Evolutionary conservation across 768 basidiomycete genomes (phyloP), one percentile per base, ranked within the genome.

Genomic region (Termitomyces sp.): DNA sequence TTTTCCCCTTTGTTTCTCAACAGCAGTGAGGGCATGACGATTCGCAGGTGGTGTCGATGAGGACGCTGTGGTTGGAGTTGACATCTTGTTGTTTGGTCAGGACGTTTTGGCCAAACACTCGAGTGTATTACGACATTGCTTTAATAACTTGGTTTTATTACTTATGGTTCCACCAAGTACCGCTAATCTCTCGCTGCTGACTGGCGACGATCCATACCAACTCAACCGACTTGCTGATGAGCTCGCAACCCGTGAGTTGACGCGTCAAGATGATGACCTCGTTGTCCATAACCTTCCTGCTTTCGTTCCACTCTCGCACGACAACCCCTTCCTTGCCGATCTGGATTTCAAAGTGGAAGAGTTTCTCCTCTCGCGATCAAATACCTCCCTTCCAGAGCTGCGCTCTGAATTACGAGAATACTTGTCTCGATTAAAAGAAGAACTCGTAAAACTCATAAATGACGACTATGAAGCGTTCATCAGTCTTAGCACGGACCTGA

Each of bases 401-500:
- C 86, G 94, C 51, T 71, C 82, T 3, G 95, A 99, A 67, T 76
- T 99, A 21, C 81, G 93, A 32, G 85, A 92, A 51, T 98, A 98
- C 68, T 76, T 93, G 57, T 81, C 83, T 0, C 74, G 78, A 10
- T 72, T 99, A 59, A 93, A 96, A 69, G 92, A 95, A 67, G 96
- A 97, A 67, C 80, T 99, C 35, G 93, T 98, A 30, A 85, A 85
- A 64, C 83, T 98, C 64, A 97, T 98, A 68, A 98, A 99, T 70
- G 88, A 93, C 62, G 97, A 98, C 71, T 99, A 98, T 65, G 94
- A 94, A 68, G 94, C 94, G 14, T 99, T 98, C 67, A 96, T 98
- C 64, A 93, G 90, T 62, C 77, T 99, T 30, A 95, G 95, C 60
- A 94, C 95, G 3, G 93, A 98, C 63, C 68, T 98, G 60, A 80